Conservation (phyloP, 176 grass and related monocot species). For the Phoenix dactylifera region DNA sequence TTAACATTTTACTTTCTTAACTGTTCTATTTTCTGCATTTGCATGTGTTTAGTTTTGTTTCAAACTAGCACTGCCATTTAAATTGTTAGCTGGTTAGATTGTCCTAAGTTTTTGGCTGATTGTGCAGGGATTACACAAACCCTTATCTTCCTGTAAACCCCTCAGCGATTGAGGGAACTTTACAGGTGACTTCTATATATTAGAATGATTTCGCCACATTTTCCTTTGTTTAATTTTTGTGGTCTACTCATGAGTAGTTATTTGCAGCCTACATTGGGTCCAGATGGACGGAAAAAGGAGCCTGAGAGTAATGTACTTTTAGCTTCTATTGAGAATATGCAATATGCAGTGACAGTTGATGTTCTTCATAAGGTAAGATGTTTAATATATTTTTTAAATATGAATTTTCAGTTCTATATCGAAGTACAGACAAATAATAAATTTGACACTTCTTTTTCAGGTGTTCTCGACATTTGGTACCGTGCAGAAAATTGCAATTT, state of each 20-base stretch:
- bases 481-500: constrained; percentile 96
- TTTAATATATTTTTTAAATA: too few relatives aligned
- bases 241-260: constrained; percentile 8
- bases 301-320: constrained; percentile 84
- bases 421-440: too few relatives aligned
- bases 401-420: too few relatives aligned
- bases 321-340: constrained; percentile 89
- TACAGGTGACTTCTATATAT: constrained; percentile 44
- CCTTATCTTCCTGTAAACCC: constrained; percentile 98
- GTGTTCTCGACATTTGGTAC: constrained; percentile 94
- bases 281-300: constrained; percentile 76
- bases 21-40: neutral
- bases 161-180: constrained; percentile 72
- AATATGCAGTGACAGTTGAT: constrained; percentile 92
- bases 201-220: constrained; percentile 7
- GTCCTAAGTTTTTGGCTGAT: constrained; percentile 18
- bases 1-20: neutral
- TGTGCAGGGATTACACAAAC: constrained; percentile 91
- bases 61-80: too few relatives aligned
- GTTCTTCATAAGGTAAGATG: constrained; percentile 83
- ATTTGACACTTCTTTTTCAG: constrained; percentile 36
- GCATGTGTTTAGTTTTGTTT: too few relatives aligned
- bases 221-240: constrained; percentile 6
- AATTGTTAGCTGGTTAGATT: neutral
- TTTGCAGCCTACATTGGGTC: constrained; percentile 57